Conservation (phyloP, 2,329 filamentous ascomycete species). For the Colletotrichum echinochloae region DNA sequence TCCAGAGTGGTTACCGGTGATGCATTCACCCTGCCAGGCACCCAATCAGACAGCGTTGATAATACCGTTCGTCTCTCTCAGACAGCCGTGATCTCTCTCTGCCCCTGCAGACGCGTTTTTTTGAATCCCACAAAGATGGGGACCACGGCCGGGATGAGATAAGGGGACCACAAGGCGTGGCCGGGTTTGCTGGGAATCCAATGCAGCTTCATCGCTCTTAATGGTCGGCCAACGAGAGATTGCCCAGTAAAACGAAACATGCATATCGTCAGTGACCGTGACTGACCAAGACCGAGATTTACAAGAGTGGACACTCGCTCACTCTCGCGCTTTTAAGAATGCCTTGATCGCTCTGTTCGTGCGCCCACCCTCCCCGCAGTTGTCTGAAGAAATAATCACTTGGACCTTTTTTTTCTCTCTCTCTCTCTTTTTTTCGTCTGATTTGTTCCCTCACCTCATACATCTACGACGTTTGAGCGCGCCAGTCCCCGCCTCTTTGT, state of each 20-base stretch:
- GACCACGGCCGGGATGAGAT: too few species aligned
- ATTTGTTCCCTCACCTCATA: neutral
- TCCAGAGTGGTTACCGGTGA: slow-evolving; percentile 9
- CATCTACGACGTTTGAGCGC: neutral
- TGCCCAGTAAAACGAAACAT: neutral
- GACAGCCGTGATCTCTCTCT: neutral
- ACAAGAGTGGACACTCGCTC: slow-evolving; percentile 8
- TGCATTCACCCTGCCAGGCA: neutral
- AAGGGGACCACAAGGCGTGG: too few species aligned
- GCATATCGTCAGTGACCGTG: slow-evolving; percentile 19
- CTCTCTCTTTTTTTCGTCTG: slow-evolving; percentile 24
- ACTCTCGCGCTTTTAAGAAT: neutral
- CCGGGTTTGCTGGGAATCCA: too few species aligned
- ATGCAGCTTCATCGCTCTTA: neutral
- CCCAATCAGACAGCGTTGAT: slow-evolving; percentile 18
- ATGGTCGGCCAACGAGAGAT: neutral
- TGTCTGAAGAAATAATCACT: neutral
- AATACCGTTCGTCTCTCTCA: slow-evolving; percentile 1
- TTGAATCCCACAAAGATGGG: too few species aligned
- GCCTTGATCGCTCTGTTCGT: neutral
- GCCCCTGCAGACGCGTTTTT: neutral
- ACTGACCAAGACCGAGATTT: neutral
- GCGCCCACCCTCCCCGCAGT: neutral
- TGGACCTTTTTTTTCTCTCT: neutral
- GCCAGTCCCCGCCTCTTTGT: neutral